These are phyloP conservation scores for Avena sativa DNA, from an alignment of 176 grass and related monocot genomes.

Conservation along the genomic window DNA sequence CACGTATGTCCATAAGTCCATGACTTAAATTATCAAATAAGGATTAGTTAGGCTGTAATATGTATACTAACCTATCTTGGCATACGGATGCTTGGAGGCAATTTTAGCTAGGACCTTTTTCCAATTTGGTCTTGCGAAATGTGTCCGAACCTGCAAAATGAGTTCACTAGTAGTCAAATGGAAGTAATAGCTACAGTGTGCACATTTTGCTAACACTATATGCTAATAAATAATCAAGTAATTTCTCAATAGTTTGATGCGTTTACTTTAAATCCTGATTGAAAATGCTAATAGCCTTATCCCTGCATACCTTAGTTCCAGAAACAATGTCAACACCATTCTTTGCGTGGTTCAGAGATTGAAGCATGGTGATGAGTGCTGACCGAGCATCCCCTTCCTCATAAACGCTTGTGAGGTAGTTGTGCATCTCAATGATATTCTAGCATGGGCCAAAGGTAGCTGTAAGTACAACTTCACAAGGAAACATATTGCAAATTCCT, in stretches of 20 bases:
- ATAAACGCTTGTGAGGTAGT: constrained; percentile 98
- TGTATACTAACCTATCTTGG: constrained; percentile 86
- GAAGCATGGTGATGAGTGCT: constrained; percentile 98
- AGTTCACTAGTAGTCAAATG: constrained; percentile 20
- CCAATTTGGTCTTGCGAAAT: constrained; percentile 99
- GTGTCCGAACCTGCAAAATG: constrained; percentile 83
- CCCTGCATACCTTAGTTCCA: constrained; percentile 81
- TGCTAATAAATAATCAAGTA: constrained; percentile 3
- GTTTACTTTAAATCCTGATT: not conserved
- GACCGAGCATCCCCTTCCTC: constrained; percentile 99
- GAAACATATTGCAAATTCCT: constrained; percentile 20
- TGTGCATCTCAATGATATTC: constrained; percentile 99
- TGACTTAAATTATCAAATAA: not conserved
- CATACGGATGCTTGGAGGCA: constrained; percentile 76
- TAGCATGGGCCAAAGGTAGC: constrained; percentile 38
- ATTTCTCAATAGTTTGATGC: not conserved
- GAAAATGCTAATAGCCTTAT: constrained; percentile 23
- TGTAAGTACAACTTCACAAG: constrained; percentile 33
- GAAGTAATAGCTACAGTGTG: constrained; percentile 36
- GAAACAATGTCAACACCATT: constrained; percentile 97
- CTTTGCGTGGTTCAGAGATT: constrained; percentile 94
- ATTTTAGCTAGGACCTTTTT: constrained; percentile 95
- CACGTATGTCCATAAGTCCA: constrained; percentile 1
- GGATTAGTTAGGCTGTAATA: constrained; percentile 27
- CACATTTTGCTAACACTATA: not conserved